These are phyloP conservation scores for Emergomyces orientalis DNA, from an alignment of 2,329 filamentous ascomycete genomes.

Conservation along the genomic window DNA sequence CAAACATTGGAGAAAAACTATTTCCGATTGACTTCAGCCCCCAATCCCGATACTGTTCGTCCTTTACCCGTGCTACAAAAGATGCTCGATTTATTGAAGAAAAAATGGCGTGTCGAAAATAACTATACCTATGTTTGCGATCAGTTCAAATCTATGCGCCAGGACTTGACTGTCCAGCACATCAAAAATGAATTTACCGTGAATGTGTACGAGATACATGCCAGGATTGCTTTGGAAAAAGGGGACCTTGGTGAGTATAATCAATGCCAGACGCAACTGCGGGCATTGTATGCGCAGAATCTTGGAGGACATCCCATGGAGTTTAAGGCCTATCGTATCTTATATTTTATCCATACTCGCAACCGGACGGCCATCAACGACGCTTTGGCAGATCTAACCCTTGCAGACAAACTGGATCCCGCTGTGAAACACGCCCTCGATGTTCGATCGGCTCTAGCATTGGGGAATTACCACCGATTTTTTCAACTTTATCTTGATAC, in stretches of 20 bases:
- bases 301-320: constrained; percentile 84
- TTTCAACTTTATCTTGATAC: constrained; percentile 93
- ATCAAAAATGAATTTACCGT: constrained; percentile 97
- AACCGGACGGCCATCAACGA: constrained; percentile 98
- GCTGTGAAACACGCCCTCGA: constrained; percentile 84
- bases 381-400: constrained; percentile 95
- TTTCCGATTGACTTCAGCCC: constrained; percentile 82
- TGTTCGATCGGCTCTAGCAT: constrained; percentile 80
- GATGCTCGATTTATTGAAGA: constrained; percentile 79
- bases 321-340: constrained; percentile 98
- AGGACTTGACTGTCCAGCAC: constrained; percentile 95
- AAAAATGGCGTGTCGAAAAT: constrained; percentile 86
- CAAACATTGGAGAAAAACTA: constrained; percentile 85
- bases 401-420: constrained; percentile 80
- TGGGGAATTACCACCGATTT: constrained; percentile 96
- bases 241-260: constrained; percentile 99
- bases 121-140: constrained; percentile 98
- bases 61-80: constrained; percentile 70
- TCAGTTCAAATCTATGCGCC: constrained; percentile 96
- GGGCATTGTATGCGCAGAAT: constrained; percentile 77
- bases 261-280: constrained; percentile 97
- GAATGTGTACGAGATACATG: constrained; percentile 93
- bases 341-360: constrained; percentile 98
- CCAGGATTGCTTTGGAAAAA: constrained; percentile 93
- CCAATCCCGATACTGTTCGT: constrained; percentile 79